Evolutionary conservation across 208 protist species (phyloP), one percentile per base, ranked within the genome.

Genomic region (Crithidia thermophila): DNA sequence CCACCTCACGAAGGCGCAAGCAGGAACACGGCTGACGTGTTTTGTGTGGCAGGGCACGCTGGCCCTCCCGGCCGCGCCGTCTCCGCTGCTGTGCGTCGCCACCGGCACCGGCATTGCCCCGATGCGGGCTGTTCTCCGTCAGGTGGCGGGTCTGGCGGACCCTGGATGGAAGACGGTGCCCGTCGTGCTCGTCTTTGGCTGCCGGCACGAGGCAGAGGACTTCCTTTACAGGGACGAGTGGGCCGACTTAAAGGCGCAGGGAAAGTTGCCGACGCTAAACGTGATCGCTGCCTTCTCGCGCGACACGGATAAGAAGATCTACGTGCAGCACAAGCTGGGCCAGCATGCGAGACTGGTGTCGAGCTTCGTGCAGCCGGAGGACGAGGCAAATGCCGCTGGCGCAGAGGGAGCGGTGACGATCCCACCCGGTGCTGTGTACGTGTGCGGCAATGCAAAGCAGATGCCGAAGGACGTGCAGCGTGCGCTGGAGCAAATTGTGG

Each of bases 71-170:
- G 31, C 63, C 7, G 46, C 56, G 27, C 83, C 85, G 11, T 20
- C 60, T 37, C 87, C 91, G 28, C 71, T 94, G 47, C 66, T 94
- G 34, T 82, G 75, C 52, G 56, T 96, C 13, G 85, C 85, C 8
- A 90, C 91, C 6, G 88, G 91, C 36, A 93, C 88, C n/a, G 91
- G 91, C 10, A 78, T 96, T 39, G 91, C 91, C 20, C 91, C 91
- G 16, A 45, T 94, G 14, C 88, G 91, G 9, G 50, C 75, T 5
- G 43, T 93, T 13, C 66, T 96, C 25, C 91, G 91, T 3, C 78
- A 91, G 33, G 89, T 86, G 40, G 84, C 77, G 27, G 85, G 77
- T 11, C 34, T 65, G 10, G 40, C 61, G 0, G 39, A 25, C 18
- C 25, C 49, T 6, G 56, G 50, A 6, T 93, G 80, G 79, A 28